Conservation (phyloP, 2,329 filamentous ascomycete species). For the Sarocladium brachiariae region DNA sequence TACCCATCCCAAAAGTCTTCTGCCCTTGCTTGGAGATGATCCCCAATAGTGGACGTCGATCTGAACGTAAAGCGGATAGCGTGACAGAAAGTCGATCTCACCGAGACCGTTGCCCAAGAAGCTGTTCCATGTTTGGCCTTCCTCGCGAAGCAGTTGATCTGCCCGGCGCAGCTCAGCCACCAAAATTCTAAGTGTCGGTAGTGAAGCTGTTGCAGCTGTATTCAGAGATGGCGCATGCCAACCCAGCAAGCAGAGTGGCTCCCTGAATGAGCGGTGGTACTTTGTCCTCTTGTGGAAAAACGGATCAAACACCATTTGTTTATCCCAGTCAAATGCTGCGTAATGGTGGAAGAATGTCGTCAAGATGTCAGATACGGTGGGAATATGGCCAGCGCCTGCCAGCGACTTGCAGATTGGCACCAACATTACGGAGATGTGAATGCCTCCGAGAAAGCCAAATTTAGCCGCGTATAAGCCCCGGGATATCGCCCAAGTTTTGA, state of each 20-base stretch:
- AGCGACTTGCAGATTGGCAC: constrained; percentile 53
- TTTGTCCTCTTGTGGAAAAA: constrained; percentile 46
- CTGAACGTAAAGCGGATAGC: constrained; percentile 49
- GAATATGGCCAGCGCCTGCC: constrained; percentile 24
- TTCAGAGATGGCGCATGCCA: constrained; percentile 57
- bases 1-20: constrained; percentile 54
- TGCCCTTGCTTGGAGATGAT: constrained; percentile 44
- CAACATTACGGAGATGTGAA: constrained; percentile 58
- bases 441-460: constrained; percentile 59
- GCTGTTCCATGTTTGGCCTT: constrained; percentile 33
- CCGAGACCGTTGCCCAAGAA: constrained; percentile 29
- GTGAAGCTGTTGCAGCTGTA: constrained; percentile 46
- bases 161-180: constrained; percentile 45
- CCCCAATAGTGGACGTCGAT: constrained; percentile 63
- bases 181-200: constrained; percentile 44
- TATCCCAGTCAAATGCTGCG: constrained; percentile 51
- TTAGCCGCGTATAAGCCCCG: constrained; percentile 58
- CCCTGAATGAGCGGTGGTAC: constrained; percentile 49
- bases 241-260: constrained; percentile 57
- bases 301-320: constrained; percentile 49
- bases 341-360: constrained; percentile 59
- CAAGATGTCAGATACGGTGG: constrained; percentile 45
- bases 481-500: constrained; percentile 55
- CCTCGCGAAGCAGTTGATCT: constrained; percentile 27
- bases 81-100: constrained; percentile 40